phyloP scores from a whole-genome alignment of 116 monocot species.

The Zostera marina region DNA sequence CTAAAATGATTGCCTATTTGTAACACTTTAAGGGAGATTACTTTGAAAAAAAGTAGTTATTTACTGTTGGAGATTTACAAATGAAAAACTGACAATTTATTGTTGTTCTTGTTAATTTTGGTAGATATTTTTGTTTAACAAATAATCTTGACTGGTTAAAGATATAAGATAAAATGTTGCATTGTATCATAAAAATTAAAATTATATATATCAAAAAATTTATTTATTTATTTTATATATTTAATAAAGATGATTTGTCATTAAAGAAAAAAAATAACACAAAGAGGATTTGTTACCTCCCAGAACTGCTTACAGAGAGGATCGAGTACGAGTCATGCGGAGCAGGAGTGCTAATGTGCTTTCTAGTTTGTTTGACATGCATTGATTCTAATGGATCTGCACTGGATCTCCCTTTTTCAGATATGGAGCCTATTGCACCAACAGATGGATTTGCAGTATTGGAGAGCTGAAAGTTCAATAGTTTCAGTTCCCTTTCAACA shows the following conservation, averaged over 20 bases:
- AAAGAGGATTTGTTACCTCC: constrained; percentile 57
- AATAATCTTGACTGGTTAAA: no score
- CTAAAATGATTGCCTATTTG: no score
- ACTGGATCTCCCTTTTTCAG: constrained; percentile 56
- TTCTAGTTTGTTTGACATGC: constrained; percentile 77
- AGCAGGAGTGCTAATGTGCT: constrained; percentile 97
- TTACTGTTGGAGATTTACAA: no score
- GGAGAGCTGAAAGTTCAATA: constrained; percentile 93
- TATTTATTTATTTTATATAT: neutral
- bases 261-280: constrained; percentile 4
- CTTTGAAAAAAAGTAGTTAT: no score
- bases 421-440: constrained; percentile 33
- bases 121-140: no score
- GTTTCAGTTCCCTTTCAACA: constrained; percentile 95
- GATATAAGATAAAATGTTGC: no score
- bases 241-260: neutral
- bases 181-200: no score
- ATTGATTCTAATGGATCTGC: constrained; percentile 50
- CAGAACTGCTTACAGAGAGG: constrained; percentile 97
- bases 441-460: constrained; percentile 61
- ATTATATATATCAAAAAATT: neutral
- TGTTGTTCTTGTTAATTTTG: no score
- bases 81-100: no score
- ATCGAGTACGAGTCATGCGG: constrained; percentile 98
- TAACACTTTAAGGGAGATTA: no score